These are phyloP conservation scores for Brassica cretica DNA, from an alignment of 345 rosid species.

Conservation along the genomic window DNA sequence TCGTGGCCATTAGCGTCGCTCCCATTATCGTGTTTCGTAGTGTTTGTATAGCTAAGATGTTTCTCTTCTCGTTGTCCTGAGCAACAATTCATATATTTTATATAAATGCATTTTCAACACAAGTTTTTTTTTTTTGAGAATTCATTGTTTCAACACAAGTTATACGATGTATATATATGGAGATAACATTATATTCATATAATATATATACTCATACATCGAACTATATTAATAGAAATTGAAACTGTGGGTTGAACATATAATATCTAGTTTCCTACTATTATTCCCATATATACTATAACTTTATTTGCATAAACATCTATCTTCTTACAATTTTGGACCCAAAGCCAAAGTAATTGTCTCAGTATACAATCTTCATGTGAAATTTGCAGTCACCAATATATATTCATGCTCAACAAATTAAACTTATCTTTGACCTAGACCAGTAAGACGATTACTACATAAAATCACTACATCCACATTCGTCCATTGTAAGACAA, in stretches of 20 bases:
- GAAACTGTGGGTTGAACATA: background rate
- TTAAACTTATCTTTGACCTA: background rate
- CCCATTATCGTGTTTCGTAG: slow-evolving; percentile 93
- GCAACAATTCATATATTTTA: background rate
- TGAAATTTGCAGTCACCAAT: too few relatives aligned
- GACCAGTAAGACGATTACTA: background rate
- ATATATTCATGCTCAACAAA: background rate
- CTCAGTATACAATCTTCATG: too few relatives aligned
- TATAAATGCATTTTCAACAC: background rate
- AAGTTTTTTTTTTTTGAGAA: too few relatives aligned
- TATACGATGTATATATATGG: background rate
- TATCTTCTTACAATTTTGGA: background rate
- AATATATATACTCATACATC: background rate
- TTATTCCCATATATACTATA: background rate
- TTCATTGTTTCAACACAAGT: background rate
- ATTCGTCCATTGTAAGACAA: background rate
- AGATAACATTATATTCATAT: background rate
- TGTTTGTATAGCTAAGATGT: slow-evolving; percentile 83
- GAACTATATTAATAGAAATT: background rate
- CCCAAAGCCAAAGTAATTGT: too few relatives aligned
- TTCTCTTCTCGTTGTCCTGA: slow-evolving; percentile 95
- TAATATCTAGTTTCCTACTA: background rate
- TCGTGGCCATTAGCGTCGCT: slow-evolving; percentile 90
- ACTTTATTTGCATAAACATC: background rate
- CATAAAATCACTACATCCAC: background rate